phyloP scores from a whole-genome alignment of 176 grass and related monocot species.

The Cenchrus americanus region DNA sequence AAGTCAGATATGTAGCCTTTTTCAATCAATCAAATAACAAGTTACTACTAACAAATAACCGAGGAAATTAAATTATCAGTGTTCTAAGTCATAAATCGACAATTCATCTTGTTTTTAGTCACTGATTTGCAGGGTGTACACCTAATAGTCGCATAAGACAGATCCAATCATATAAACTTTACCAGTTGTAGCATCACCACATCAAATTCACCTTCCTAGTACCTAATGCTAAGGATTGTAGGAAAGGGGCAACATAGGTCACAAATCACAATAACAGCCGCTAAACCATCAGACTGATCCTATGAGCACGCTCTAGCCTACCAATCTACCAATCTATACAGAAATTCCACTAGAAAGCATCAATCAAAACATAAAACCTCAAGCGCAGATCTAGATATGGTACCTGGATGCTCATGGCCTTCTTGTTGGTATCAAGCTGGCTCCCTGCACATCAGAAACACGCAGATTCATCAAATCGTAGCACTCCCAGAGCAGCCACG shows the following conservation, averaged over 20 bases:
- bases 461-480: conserved; percentile 24
- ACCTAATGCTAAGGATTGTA: neutral
- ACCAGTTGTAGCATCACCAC: too few relatives aligned
- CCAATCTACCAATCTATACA: neutral
- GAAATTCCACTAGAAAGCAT: neutral
- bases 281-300: neutral
- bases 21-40: neutral
- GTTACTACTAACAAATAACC: neutral
- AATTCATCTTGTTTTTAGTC: neutral
- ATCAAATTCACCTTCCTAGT: neutral
- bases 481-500: neutral
- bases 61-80: neutral
- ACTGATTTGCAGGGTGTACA: neutral
- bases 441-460: conserved; percentile 38
- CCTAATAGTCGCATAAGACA: neutral
- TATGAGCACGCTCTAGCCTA: neutral
- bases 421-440: conserved; percentile 73
- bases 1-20: neutral
- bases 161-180: neutral
- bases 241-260: neutral
- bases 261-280: neutral
- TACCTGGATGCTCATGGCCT: conserved; percentile 76
- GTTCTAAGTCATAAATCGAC: neutral
- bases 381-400: neutral
- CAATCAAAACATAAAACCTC: neutral